Evolutionary conservation across 345 rosid genomes (phyloP).

Genomic region (Eutrema heterophyllum): DNA sequence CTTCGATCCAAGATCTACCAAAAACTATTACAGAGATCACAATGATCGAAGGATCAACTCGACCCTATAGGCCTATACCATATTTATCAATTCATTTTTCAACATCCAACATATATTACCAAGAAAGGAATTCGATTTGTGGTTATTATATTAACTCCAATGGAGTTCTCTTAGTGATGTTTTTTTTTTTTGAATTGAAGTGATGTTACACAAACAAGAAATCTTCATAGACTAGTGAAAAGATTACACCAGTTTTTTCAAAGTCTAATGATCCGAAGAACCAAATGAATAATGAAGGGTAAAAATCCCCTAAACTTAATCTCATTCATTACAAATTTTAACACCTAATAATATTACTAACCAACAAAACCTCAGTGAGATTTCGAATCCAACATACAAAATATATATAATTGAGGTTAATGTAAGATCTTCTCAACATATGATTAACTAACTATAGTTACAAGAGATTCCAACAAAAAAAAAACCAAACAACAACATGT

Average conservation of each 20-base stretch:
- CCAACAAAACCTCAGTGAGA: background rate
- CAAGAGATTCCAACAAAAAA: background rate
- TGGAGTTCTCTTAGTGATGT: background rate
- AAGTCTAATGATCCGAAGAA: background rate
- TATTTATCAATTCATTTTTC: too few relatives aligned
- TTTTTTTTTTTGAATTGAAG: too few relatives aligned
- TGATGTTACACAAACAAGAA: background rate
- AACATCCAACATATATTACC: too few relatives aligned
- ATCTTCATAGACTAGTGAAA: background rate
- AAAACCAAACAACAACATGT: background rate
- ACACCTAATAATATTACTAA: background rate
- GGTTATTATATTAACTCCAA: background rate
- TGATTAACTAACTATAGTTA: background rate
- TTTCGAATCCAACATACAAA: background rate
- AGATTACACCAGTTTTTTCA: background rate
- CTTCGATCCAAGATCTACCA: too few relatives aligned
- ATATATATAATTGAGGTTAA: background rate
- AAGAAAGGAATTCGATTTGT: too few relatives aligned
- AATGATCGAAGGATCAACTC: background rate
- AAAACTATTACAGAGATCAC: background rate
- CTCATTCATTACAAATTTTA: background rate
- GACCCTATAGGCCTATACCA: too few relatives aligned
- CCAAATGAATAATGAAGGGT: too few relatives aligned
- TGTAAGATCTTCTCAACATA: background rate
- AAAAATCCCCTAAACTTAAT: background rate